Percentiles rank a stretch among this genome's conserved stretches.
Evolutionary conservation across 495 filamentous ascomycete genomes (phyloP).

Genomic region (Aspergillus bertholletiae): DNA sequence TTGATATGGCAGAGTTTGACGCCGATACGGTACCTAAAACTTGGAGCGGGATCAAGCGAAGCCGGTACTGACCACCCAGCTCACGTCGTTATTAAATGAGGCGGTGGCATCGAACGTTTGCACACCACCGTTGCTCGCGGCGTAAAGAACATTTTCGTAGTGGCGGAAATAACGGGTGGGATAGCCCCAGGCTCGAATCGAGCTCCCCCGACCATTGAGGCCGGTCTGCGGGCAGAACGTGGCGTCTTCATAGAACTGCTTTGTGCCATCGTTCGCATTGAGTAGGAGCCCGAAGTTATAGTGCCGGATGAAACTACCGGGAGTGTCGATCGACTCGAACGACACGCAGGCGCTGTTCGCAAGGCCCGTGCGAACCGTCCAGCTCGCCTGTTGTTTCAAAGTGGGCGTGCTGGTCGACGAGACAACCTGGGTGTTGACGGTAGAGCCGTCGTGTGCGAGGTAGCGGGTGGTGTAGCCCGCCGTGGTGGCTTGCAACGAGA

Average conservation of each 20-base stretch:
- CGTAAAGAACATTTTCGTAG: slow-evolving; percentile 41
- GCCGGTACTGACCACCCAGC: slow-evolving; percentile 38
- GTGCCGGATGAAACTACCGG: slow-evolving; percentile 54
- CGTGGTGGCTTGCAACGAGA: slow-evolving; percentile 51
- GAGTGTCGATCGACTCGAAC: slow-evolving; percentile 53
- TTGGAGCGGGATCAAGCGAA: slow-evolving; percentile 42
- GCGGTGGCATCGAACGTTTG: slow-evolving; percentile 43
- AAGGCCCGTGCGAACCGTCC: slow-evolving; percentile 51
- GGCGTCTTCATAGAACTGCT: slow-evolving; percentile 52
- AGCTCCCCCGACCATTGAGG: slow-evolving; percentile 43
- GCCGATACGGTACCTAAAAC: too few relatives aligned
- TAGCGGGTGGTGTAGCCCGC: slow-evolving; percentile 46
- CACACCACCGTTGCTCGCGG: slow-evolving; percentile 50
- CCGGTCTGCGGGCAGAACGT: slow-evolving; percentile 51
- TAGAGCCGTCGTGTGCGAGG: slow-evolving; percentile 45
- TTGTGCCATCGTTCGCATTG: slow-evolving; percentile 45
- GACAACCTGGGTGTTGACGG: slow-evolving; percentile 50
- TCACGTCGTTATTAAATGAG: slow-evolving; percentile 51
- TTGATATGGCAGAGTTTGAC: too few relatives aligned
- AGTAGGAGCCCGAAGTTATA: slow-evolving; percentile 43
- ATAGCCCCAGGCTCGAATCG: slow-evolving; percentile 53
- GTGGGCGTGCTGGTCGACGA: slow-evolving; percentile 44
- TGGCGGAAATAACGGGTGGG: slow-evolving; percentile 55
- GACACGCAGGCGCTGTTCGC: slow-evolving; percentile 51
- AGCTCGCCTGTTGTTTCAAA: slow-evolving; percentile 49